Conservation (phyloP, 495 filamentous ascomycete species). For the Recurvomyces mirabilis region DNA sequence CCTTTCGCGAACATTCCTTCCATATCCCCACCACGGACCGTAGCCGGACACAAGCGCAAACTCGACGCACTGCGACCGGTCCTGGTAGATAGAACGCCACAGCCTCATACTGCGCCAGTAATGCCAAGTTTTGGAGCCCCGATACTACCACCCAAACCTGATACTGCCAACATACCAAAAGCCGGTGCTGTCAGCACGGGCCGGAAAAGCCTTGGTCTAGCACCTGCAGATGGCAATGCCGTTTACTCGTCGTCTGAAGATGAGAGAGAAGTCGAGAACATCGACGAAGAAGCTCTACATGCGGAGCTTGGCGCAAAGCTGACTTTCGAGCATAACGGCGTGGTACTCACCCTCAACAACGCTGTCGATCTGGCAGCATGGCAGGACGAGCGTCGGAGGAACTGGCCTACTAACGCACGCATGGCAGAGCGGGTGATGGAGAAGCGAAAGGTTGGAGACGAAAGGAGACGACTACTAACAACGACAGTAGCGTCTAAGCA, state of each 20-base stretch:
- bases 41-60: conserved; percentile 19
- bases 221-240: conserved; percentile 45
- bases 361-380: conserved; percentile 63
- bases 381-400: conserved; percentile 67
- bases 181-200: too few species aligned
- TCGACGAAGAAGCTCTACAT: conserved; percentile 58
- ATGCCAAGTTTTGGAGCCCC: conserved; percentile 53
- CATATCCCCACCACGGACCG: conserved; percentile 5
- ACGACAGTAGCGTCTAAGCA: neutral
- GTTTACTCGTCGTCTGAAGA: conserved; percentile 23
- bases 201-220: conserved; percentile 50
- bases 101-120: conserved; percentile 33
- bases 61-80: conserved; percentile 13
- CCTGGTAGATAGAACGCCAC: neutral
- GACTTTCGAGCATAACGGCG: conserved; percentile 29
- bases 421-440: conserved; percentile 35
- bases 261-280: conserved; percentile 58
- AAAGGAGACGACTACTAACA: conserved; percentile 12
- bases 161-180: too few species aligned
- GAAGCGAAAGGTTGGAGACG: conserved; percentile 8
- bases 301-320: conserved; percentile 20
- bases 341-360: conserved; percentile 35
- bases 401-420: conserved; percentile 63
- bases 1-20: neutral
- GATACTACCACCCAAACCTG: conserved; percentile 52